phyloP scores from a whole-genome alignment of 805 yeast genomes.

The Peterozyma toletana region DNA sequence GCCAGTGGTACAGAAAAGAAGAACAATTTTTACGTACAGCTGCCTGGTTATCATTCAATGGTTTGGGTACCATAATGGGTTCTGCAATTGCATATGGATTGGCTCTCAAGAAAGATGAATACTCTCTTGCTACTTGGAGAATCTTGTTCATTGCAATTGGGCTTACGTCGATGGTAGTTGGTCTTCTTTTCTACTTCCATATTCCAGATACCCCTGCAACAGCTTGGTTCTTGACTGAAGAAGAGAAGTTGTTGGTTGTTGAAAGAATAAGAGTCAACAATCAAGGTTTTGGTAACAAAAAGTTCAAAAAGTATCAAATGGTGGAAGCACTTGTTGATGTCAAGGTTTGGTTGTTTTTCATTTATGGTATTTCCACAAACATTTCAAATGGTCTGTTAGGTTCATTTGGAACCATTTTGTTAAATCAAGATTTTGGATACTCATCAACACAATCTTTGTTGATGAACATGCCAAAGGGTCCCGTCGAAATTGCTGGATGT shows the following conservation, averaged over 20 bases:
- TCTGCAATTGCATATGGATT: conserved; percentile 30
- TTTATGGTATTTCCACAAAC: conserved; percentile 33
- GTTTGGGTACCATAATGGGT: conserved; percentile 35
- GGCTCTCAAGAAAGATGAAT: conserved; percentile 27
- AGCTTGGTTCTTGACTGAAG: conserved; percentile 30
- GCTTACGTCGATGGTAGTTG: conserved; percentile 31
- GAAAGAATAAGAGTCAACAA: conserved; percentile 49
- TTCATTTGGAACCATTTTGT: conserved; percentile 34
- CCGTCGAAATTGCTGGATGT: conserved; percentile 21
- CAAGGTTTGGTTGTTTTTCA: conserved; percentile 40
- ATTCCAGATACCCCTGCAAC: conserved; percentile 22
- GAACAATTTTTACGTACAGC: conserved; percentile 46
- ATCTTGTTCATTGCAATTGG: conserved; percentile 50
- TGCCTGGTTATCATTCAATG: conserved; percentile 41
- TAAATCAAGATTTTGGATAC: conserved; percentile 26
- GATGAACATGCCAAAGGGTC: conserved; percentile 31
- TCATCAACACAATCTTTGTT: conserved; percentile 16
- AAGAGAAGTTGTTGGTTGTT: conserved; percentile 34
- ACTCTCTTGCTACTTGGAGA: conserved; percentile 36
- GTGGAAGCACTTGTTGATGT: conserved; percentile 42
- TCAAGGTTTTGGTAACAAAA: conserved; percentile 50
- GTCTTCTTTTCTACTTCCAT: conserved; percentile 27
- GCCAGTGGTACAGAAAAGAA: conserved; percentile 38
- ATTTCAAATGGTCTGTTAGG: conserved; percentile 53
- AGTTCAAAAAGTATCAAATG: conserved; percentile 48